Conservation (phyloP, 2,329 filamentous ascomycete genomes). For the Blastomyces parvus region DNA sequence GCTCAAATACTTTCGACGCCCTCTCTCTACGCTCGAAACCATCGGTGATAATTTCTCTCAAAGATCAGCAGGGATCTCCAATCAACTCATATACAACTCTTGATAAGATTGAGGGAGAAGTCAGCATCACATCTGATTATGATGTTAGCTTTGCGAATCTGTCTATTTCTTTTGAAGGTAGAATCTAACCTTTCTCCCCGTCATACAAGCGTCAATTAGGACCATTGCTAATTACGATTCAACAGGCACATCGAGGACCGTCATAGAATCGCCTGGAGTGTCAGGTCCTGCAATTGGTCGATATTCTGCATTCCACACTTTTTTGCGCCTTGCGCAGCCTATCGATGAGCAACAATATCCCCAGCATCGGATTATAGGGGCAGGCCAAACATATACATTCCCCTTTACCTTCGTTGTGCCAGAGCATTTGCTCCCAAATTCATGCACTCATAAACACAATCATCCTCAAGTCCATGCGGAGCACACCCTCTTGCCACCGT, state of each 20-base stretch:
- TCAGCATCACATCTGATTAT: slow-evolving; percentile 21
- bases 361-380: slow-evolving; percentile 44
- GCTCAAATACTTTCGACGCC: not conserved
- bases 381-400: slow-evolving; percentile 49
- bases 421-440: slow-evolving; percentile 48
- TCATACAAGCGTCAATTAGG: not conserved
- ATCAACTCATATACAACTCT: slow-evolving; percentile 25
- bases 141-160: slow-evolving; percentile 24
- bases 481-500: slow-evolving; percentile 53
- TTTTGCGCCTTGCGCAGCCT: slow-evolving; percentile 54
- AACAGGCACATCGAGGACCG: slow-evolving; percentile 43
- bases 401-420: slow-evolving; percentile 58
- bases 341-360: slow-evolving; percentile 47
- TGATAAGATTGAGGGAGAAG: slow-evolving; percentile 25
- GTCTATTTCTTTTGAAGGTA: slow-evolving; percentile 25
- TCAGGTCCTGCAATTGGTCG: slow-evolving; percentile 45
- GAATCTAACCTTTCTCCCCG: not conserved
- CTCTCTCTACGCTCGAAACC: not conserved
- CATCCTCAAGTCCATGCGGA: slow-evolving; percentile 45
- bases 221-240: not conserved
- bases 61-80: slow-evolving; percentile 16
- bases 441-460: slow-evolving; percentile 47
- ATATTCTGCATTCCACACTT: slow-evolving; percentile 49
- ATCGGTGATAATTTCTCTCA: slow-evolving; percentile 19
- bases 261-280: slow-evolving; percentile 46